A percentile compares a stretch with the other conserved stretches of the same genome.
Conservation (phyloP, 1,284 basidiomycete genomes). For the Rhodotorula sp. region DNA sequence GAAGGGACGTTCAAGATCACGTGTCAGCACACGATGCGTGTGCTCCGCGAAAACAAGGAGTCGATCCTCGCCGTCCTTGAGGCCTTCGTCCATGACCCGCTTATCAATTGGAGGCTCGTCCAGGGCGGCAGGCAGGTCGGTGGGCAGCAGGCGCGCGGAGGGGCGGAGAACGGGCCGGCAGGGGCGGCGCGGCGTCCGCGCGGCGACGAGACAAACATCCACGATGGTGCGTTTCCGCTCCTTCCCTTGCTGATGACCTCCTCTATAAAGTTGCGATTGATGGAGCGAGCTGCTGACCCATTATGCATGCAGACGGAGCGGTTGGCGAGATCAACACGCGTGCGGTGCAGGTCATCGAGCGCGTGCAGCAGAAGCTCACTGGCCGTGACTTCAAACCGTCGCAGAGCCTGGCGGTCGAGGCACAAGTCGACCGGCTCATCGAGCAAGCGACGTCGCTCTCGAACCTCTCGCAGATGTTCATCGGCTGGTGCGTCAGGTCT, state of each 20-base stretch:
- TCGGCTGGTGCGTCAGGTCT: conserved; percentile 69
- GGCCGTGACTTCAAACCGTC: conserved; percentile 90
- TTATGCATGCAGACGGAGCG: conserved; percentile 56
- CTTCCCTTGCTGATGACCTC: neutral
- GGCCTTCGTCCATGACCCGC: conserved; percentile 66
- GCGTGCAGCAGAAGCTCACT: conserved; percentile 91
- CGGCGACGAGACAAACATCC: conserved; percentile 46
- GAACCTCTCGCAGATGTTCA: conserved; percentile 93
- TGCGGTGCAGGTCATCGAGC: conserved; percentile 85
- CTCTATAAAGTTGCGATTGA: no score
- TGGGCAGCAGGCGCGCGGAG: conserved; percentile 45
- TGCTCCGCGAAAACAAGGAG: conserved; percentile 94
- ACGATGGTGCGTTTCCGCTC: conserved; percentile 35
- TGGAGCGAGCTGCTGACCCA: no score
- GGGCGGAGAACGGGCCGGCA: conserved; percentile 49
- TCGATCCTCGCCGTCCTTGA: conserved; percentile 97
- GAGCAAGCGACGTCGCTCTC: conserved; percentile 86
- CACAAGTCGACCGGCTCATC: conserved; percentile 81
- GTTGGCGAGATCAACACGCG: conserved; percentile 84
- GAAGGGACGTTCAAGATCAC: conserved; percentile 91
- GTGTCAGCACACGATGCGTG: conserved; percentile 96
- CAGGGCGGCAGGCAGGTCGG: conserved; percentile 46
- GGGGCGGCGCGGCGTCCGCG: conserved; percentile 39
- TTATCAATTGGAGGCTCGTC: conserved; percentile 61
- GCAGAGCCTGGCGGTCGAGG: conserved; percentile 66